A percentile compares a stretch with the other conserved stretches of the same genome.
Evolutionary conservation across 768 basidiomycete species (phyloP).

Genomic region (Kwoniella botswanensis): DNA sequence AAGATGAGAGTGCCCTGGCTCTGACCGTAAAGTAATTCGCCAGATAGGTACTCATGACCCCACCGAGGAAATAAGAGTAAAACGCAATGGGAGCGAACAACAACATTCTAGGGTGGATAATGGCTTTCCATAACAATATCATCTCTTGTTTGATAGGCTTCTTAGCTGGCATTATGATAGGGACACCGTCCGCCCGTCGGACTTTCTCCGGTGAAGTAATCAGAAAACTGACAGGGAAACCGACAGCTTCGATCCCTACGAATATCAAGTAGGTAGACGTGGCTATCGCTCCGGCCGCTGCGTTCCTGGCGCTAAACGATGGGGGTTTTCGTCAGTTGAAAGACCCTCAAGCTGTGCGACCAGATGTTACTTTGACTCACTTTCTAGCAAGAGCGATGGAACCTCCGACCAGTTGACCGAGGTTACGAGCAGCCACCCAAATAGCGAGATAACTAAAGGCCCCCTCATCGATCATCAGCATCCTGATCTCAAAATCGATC

Average conservation of each 20-base stretch:
- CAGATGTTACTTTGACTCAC: too few relatives aligned
- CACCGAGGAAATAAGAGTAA: conserved; percentile 34
- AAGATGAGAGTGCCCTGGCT: conserved; percentile 34
- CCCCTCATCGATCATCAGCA: not conserved
- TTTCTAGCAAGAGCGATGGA: conserved; percentile 29
- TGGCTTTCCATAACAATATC: conserved; percentile 8
- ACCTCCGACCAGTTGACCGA: conserved; percentile 19
- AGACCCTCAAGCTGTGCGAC: too few relatives aligned
- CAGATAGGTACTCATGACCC: conserved; percentile 28
- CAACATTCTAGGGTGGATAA: conserved; percentile 23
- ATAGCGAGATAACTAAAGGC: conserved; percentile 26
- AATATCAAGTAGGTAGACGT: conserved; percentile 31
- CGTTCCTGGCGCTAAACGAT: conserved; percentile 6
- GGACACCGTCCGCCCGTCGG: conserved; percentile 30
- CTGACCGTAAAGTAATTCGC: conserved; percentile 32
- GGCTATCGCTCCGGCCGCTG: conserved; percentile 25
- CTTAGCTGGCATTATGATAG: conserved; percentile 25
- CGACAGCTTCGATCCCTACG: conserved; percentile 28
- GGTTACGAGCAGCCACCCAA: conserved; percentile 28
- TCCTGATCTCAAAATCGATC: too few relatives aligned
- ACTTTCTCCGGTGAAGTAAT: conserved; percentile 28
- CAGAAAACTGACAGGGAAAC: conserved; percentile 24
- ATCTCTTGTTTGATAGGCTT: conserved; percentile 21
- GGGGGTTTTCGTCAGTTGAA: too few relatives aligned
- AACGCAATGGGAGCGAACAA: conserved; percentile 27